phyloP scores from a whole-genome alignment of 306 rosid species.

The Malus domestica region DNA sequence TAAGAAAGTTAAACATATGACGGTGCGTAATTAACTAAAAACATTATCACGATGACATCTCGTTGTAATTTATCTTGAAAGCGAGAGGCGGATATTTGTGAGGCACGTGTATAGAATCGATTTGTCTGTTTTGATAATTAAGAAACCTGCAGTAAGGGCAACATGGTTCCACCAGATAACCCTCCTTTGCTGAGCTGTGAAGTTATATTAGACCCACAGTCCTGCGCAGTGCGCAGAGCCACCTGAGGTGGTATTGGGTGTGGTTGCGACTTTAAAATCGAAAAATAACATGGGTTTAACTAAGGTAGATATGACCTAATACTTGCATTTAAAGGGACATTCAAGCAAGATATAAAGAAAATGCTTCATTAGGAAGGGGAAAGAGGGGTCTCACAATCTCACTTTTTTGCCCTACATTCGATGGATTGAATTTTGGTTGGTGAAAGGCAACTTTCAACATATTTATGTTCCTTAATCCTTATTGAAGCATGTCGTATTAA shows the following conservation, averaged over 20 bases:
- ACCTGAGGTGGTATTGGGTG: conserved; percentile 2
- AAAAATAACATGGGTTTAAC: not conserved
- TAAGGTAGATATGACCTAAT: conserved; percentile 14
- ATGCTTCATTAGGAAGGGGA: conserved; percentile 19
- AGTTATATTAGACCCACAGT: not conserved
- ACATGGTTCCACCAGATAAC: conserved; percentile 6
- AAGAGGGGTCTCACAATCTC: not conserved
- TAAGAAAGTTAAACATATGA: no score
- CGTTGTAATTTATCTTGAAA: not conserved
- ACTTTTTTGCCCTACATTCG: conserved; percentile 4
- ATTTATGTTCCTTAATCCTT: conserved; percentile 2
- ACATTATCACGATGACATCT: not conserved
- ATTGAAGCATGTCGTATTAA: not conserved
- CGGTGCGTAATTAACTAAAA: not conserved
- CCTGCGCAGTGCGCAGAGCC: not conserved
- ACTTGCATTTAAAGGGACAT: conserved; percentile 35
- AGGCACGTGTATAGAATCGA: not conserved
- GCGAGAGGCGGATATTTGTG: not conserved
- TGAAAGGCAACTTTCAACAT: conserved; percentile 27
- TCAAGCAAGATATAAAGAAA: conserved; percentile 10
- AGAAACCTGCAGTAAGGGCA: not conserved
- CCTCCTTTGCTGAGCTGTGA: conserved; percentile 21
- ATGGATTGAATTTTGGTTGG: conserved; percentile 21
- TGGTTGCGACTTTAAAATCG: conserved; percentile 4
- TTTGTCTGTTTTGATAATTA: not conserved